Percentiles rank a stretch among this genome's conserved stretches.
Conservation (phyloP, 2,329 filamentous ascomycete species). For the Bertia moriformis region DNA sequence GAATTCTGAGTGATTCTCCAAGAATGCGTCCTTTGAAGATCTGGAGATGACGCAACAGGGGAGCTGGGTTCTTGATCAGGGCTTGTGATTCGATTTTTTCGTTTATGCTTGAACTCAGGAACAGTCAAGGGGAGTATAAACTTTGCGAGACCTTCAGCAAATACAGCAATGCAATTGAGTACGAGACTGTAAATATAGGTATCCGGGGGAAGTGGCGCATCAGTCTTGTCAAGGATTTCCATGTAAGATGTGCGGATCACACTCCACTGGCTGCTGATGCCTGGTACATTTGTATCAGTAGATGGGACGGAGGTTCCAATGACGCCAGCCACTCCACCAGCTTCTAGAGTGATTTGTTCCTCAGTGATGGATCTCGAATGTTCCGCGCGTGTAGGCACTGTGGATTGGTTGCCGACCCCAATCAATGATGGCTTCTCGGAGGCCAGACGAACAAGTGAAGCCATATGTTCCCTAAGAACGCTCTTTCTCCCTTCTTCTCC, state of each 20-base stretch:
- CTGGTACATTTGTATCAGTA: constrained; percentile 50
- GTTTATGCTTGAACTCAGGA: constrained; percentile 46
- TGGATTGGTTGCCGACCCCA: constrained; percentile 77
- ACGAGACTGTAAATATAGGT: constrained; percentile 88
- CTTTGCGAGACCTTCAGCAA: constrained; percentile 85
- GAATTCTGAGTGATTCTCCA: constrained; percentile 10
- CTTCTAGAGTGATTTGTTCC: constrained; percentile 80
- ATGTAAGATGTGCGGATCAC: constrained; percentile 74
- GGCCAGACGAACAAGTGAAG: constrained; percentile 79
- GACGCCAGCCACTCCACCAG: constrained; percentile 73
- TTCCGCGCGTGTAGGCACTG: constrained; percentile 39
- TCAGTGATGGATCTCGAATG: constrained; percentile 26
- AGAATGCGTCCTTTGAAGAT: constrained; percentile 14
- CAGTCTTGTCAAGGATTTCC: constrained; percentile 84
- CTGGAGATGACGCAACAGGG: constrained; percentile 20
- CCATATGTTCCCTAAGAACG: constrained; percentile 69
- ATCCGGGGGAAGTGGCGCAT: constrained; percentile 69
- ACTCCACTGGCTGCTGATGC: constrained; percentile 87
- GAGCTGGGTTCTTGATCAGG: constrained; percentile 27
- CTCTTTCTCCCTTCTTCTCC: constrained; percentile 55
- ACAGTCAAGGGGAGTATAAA: constrained; percentile 86
- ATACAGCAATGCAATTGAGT: constrained; percentile 71
- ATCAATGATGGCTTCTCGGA: constrained; percentile 83
- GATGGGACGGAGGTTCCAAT: constrained; percentile 60
- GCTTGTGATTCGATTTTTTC: constrained; percentile 29